phyloP scores from a whole-genome alignment of 768 basidiomycete genomes.

The Ramaria sp. region DNA sequence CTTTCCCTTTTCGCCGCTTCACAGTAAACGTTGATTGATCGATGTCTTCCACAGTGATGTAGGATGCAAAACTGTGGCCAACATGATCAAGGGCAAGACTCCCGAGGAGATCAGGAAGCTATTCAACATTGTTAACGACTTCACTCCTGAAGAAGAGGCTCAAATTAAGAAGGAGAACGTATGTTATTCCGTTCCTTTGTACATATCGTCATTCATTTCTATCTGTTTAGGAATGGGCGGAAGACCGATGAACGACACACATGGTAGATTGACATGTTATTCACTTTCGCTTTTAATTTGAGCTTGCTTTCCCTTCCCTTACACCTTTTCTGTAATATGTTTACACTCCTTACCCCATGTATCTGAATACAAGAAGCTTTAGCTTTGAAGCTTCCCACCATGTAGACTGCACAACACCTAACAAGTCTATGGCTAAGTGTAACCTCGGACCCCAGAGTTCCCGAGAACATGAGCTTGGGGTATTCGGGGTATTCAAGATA shows the following conservation, averaged over 20 bases:
- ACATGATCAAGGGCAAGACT: constrained; percentile 99
- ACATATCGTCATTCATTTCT: not conserved
- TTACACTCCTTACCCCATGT: not conserved
- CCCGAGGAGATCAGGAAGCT: constrained; percentile 98
- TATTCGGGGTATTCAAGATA: too few relatives aligned
- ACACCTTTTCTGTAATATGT: constrained; percentile 7
- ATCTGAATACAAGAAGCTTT: too few relatives aligned
- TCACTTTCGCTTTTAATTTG: constrained; percentile 10
- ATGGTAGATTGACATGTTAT: not conserved
- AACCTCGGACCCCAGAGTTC: too few relatives aligned
- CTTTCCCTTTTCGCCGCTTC: constrained; percentile 6
- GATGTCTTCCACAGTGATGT: constrained; percentile 57
- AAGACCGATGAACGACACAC: constrained; percentile 55
- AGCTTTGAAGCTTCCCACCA: too few relatives aligned
- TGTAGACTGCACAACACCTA: too few relatives aligned
- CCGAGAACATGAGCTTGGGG: too few relatives aligned
- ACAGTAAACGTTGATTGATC: not conserved
- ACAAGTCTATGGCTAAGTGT: too few relatives aligned
- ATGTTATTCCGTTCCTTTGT: constrained; percentile 23
- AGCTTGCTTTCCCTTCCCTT: not conserved
- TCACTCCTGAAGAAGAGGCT: constrained; percentile 98
- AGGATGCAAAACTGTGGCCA: constrained; percentile 97
- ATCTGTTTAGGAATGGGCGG: constrained; percentile 72
- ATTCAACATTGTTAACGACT: constrained; percentile 97
- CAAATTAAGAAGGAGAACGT: constrained; percentile 99